Evolutionary conservation across 2,329 filamentous ascomycete species (phyloP).

Genomic region (Alternaria sp.): DNA sequence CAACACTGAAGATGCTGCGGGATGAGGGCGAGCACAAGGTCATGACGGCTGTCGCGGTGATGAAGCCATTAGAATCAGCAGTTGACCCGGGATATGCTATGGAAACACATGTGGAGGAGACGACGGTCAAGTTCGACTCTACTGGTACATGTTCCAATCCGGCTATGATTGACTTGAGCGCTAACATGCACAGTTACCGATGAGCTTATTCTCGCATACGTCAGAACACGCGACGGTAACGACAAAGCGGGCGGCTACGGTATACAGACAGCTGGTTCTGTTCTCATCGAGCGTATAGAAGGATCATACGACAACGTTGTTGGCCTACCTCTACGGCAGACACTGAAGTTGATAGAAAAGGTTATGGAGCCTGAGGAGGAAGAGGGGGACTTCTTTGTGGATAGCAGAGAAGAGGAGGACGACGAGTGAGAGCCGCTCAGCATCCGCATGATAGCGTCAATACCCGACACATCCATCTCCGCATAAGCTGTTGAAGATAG

Average conservation of each 20-base stretch:
- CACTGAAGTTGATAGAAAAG: conserved; percentile 84
- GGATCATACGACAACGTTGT: conserved; percentile 95
- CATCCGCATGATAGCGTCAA: background rate
- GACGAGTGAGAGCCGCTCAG: conserved; percentile 3
- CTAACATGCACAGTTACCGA: conserved; percentile 66
- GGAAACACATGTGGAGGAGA: conserved; percentile 86
- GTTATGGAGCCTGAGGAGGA: conserved; percentile 75
- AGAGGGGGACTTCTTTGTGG: conserved; percentile 41
- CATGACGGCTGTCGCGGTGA: conserved; percentile 83
- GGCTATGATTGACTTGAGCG: too few species aligned
- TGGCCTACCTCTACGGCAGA: conserved; percentile 82
- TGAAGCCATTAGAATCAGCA: conserved; percentile 83
- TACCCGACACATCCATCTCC: background rate
- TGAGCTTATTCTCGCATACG: conserved; percentile 82
- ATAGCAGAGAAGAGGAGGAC: conserved; percentile 22
- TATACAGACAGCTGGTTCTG: conserved; percentile 85
- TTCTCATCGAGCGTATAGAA: conserved; percentile 88
- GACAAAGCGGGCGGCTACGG: conserved; percentile 98
- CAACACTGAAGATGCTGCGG: conserved; percentile 83
- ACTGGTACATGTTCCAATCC: conserved; percentile 49
- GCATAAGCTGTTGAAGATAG: background rate
- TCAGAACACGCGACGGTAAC: conserved; percentile 86
- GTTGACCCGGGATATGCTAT: conserved; percentile 86
- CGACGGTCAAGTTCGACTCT: conserved; percentile 83
- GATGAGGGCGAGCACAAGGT: conserved; percentile 83